These are phyloP conservation scores for Xylariales sp. DNA, from an alignment of 2,329 filamentous ascomycete genomes.

Conservation along the genomic window DNA sequence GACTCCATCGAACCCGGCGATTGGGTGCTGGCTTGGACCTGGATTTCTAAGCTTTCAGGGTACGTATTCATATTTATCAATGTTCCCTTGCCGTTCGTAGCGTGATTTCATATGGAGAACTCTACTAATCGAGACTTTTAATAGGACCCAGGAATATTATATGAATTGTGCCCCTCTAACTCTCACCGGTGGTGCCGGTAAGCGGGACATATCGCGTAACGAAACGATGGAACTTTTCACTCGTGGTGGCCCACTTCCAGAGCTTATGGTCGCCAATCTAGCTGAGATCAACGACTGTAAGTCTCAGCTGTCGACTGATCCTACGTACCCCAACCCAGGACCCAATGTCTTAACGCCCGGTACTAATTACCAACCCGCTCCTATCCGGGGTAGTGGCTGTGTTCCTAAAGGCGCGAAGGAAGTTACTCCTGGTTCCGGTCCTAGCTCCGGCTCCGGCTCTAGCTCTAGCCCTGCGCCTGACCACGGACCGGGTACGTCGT, in stretches of 20 bases:
- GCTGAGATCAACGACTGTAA: slow-evolving; percentile 61
- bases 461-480: slow-evolving; percentile 11
- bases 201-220: slow-evolving; percentile 39
- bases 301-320: slow-evolving; percentile 63
- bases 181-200: slow-evolving; percentile 56
- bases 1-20: slow-evolving; percentile 69
- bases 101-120: neutral
- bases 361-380: slow-evolving; percentile 49
- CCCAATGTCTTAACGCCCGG: slow-evolving; percentile 59
- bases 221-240: slow-evolving; percentile 53
- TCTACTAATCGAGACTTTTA: slow-evolving; percentile 48
- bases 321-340: slow-evolving; percentile 73
- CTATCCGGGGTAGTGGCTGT: slow-evolving; percentile 43
- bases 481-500: neutral
- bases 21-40: slow-evolving; percentile 78
- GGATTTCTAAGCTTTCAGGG: slow-evolving; percentile 69
- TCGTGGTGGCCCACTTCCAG: slow-evolving; percentile 64
- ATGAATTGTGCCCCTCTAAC: slow-evolving; percentile 79
- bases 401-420: slow-evolving; percentile 48
- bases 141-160: slow-evolving; percentile 72
- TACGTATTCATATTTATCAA: neutral
- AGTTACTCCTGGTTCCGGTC: slow-evolving; percentile 36
- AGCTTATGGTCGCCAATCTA: slow-evolving; percentile 77
- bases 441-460: slow-evolving; percentile 24
- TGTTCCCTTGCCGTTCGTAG: neutral